Percentiles rank a stretch among this genome's conserved stretches.
Evolutionary conservation across 208 protist genomes (phyloP).

Genomic region (Trypanosomatidae sp.): DNA sequence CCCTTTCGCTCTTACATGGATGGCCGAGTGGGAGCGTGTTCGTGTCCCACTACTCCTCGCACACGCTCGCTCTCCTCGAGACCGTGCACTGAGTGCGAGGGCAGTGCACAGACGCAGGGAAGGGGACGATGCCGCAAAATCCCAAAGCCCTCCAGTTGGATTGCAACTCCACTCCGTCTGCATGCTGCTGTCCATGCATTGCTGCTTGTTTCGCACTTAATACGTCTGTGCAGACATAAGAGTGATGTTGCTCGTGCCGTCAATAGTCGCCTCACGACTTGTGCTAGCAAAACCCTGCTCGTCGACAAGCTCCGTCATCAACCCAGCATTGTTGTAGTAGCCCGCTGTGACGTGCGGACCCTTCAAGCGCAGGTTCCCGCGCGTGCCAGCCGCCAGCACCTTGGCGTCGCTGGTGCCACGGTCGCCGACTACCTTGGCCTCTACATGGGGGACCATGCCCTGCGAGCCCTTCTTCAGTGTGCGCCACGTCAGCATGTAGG

Average conservation of each 20-base stretch:
- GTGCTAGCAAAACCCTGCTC: conserved; percentile 86
- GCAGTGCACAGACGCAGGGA: background rate
- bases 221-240: conserved; percentile 74
- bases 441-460: conserved; percentile 81
- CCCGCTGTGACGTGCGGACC: conserved; percentile 79
- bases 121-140: background rate
- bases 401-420: conserved; percentile 88
- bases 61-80: background rate
- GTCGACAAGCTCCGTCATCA: conserved; percentile 89
- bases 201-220: conserved; percentile 18
- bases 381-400: conserved; percentile 77
- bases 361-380: conserved; percentile 87
- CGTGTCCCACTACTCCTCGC: background rate
- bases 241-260: conserved; percentile 57
- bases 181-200: background rate
- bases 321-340: conserved; percentile 92
- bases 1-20: background rate
- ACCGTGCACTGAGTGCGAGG: background rate
- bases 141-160: background rate
- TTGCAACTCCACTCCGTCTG: background rate
- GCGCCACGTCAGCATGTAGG: conserved; percentile 80
- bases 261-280: conserved; percentile 83
- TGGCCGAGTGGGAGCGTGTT: background rate
- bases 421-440: conserved; percentile 89
- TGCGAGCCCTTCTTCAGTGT: conserved; percentile 65